These are phyloP conservation scores for Miscanthus lutarioriparius DNA, from an alignment of 176 grass and related monocot species.

Conservation along the genomic window DNA sequence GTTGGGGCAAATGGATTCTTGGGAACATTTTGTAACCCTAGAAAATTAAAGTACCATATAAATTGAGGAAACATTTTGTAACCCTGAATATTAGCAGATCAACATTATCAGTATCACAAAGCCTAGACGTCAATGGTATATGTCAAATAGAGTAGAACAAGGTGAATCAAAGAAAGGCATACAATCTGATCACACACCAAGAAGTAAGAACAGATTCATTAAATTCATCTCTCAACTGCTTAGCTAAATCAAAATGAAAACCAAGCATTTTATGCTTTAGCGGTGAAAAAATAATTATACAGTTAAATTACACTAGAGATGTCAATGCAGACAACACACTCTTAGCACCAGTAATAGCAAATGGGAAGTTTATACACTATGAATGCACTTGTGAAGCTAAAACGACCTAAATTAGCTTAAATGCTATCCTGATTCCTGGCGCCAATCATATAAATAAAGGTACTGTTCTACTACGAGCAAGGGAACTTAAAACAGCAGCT, in stretches of 20 bases:
- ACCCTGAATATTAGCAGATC: neutral
- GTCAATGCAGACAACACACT: too few species aligned
- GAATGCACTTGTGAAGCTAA: neutral
- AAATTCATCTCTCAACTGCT: too few species aligned
- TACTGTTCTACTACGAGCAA: neutral
- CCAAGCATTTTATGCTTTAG: too few species aligned
- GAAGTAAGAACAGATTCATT: too few species aligned
- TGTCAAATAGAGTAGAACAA: too few species aligned
- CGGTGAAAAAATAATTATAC: neutral
- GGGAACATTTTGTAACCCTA: too few species aligned
- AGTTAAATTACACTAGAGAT: too few species aligned
- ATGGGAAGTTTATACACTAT: neutral
- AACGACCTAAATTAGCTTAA: rapidly evolving
- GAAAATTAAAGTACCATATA: neutral
- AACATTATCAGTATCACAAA: neutral
- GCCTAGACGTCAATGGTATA: too few species aligned
- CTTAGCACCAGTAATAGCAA: neutral
- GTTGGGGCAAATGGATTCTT: slow-evolving; percentile 98
- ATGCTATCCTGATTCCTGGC: neutral
- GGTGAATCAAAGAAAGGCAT: too few species aligned
- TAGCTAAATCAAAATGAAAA: too few species aligned
- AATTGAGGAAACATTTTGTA: neutral
- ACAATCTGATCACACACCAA: too few species aligned
- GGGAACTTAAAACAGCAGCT: too few species aligned
- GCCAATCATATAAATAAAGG: neutral